Conservation (phyloP, 1,284 basidiomycete species). For the Exobasidium rhododendri region DNA sequence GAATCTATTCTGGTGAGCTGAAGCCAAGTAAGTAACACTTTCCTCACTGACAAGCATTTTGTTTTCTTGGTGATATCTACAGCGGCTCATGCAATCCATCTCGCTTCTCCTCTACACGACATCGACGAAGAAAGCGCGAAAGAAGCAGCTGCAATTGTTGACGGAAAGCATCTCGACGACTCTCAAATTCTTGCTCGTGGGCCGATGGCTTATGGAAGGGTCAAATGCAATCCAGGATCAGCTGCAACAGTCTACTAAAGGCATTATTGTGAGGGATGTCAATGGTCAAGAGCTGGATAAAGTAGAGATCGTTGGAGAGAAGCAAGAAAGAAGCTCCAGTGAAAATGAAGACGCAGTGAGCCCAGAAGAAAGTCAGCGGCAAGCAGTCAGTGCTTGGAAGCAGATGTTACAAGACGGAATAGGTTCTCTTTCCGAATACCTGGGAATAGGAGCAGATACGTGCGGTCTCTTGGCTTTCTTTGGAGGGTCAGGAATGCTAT, state of each 20-base stretch:
- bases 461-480: constrained; percentile 14
- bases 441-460: constrained; percentile 7
- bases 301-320: not conserved
- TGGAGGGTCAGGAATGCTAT: constrained; percentile 14
- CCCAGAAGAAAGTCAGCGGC: not conserved
- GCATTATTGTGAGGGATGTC: not conserved
- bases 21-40: not conserved
- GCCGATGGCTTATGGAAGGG: not conserved
- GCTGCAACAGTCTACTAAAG: not conserved
- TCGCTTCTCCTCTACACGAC: not conserved
- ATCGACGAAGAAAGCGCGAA: not conserved
- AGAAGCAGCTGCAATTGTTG: not conserved
- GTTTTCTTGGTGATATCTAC: not conserved
- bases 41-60: too few relatives aligned
- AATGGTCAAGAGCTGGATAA: not conserved
- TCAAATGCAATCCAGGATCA: not conserved
- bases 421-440: constrained; percentile 1
- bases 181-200: not conserved
- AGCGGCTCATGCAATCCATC: constrained; percentile 5
- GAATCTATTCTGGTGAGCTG: constrained; percentile 2
- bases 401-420: not conserved
- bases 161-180: constrained; percentile 1
- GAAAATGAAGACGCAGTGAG: not conserved
- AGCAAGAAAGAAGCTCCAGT: not conserved
- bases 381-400: not conserved